phyloP scores from a whole-genome alignment of 148 eudicot genomes.

The Hydrangea macrophylla region DNA sequence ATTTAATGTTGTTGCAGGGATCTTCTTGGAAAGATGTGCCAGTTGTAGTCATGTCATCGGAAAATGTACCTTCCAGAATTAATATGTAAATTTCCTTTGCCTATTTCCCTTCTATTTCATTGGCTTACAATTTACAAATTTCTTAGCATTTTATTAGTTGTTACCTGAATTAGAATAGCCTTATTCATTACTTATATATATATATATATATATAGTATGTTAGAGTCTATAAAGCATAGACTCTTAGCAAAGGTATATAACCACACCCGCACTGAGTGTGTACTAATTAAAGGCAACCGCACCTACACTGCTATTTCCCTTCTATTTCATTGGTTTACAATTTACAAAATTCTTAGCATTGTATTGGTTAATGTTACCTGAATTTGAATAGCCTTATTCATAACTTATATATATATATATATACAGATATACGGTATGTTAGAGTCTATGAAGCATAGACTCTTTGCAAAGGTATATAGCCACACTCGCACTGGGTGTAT shows the following conservation, averaged over 20 bases:
- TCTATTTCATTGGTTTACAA: too few species aligned
- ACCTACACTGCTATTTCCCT: too few species aligned
- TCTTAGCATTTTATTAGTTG: not conserved
- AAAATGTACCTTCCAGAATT: constrained; percentile 62
- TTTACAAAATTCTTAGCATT: not conserved
- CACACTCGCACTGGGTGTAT: too few species aligned
- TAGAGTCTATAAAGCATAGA: too few species aligned
- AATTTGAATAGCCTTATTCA: not conserved
- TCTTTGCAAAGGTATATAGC: too few species aligned
- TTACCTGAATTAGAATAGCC: not conserved
- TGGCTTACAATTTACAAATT: not conserved
- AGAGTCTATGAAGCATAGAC: too few species aligned
- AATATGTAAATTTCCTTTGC: constrained; percentile 32
- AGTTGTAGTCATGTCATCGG: constrained; percentile 66
- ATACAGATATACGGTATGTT: too few species aligned
- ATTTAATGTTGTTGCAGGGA: constrained; percentile 25
- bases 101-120: not conserved
- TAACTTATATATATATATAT: not conserved
- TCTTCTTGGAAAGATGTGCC: constrained; percentile 58
- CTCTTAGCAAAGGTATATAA: too few species aligned
- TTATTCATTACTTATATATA: not conserved
- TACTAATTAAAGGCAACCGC: too few species aligned
- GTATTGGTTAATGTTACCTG: not conserved
- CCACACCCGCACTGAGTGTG: too few species aligned
- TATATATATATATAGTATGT: too few species aligned